Conservation (phyloP, 1,139 yeast species). For the Hyphopichia wangnamkhiaoensis region DNA sequence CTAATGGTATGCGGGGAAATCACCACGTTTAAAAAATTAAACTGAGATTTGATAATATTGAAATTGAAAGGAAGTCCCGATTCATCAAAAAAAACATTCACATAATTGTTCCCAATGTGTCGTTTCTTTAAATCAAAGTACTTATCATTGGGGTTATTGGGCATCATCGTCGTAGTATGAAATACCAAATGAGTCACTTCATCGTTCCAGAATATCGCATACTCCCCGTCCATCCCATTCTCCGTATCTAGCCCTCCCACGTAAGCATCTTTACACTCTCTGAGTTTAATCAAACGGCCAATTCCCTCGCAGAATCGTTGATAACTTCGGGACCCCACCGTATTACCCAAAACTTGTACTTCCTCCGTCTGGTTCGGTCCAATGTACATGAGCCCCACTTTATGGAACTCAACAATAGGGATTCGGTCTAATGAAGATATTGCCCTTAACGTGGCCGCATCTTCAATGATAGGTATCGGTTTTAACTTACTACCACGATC, state of each 20-base stretch:
- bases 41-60: constrained; percentile 73
- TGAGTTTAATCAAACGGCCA: constrained; percentile 60
- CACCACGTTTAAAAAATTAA: constrained; percentile 79
- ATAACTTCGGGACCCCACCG: constrained; percentile 64
- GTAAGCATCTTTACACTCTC: constrained; percentile 56
- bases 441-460: constrained; percentile 57
- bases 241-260: constrained; percentile 81
- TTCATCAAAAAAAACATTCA: constrained; percentile 79
- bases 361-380: constrained; percentile 68
- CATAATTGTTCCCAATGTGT: constrained; percentile 85
- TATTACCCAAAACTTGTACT: constrained; percentile 62
- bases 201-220: constrained; percentile 72
- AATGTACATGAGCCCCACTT: constrained; percentile 75
- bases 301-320: constrained; percentile 57
- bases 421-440: constrained; percentile 68
- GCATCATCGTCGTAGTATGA: constrained; percentile 84
- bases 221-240: constrained; percentile 72
- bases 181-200: constrained; percentile 71
- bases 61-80: constrained; percentile 66
- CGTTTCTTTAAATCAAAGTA: constrained; percentile 64
- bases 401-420: constrained; percentile 78
- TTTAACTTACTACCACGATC: constrained; percentile 20
- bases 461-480: constrained; percentile 45
- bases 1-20: constrained; percentile 59
- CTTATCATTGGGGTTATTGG: constrained; percentile 45